phyloP scores from a whole-genome alignment of 2,329 filamentous ascomycete genomes.

The Paecilomyces sp. region DNA sequence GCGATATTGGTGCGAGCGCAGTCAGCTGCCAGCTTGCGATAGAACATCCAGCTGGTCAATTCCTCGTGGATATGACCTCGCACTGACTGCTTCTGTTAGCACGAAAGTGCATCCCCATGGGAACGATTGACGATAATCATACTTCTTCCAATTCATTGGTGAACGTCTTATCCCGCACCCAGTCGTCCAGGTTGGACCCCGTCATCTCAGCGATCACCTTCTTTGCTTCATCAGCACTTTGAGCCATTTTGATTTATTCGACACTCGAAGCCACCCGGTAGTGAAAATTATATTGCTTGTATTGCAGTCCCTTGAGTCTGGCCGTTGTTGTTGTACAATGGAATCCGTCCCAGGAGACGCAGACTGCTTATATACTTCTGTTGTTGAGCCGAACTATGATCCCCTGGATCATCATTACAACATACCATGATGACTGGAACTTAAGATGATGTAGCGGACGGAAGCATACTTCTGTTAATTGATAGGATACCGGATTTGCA shows the following conservation, averaged over 20 bases:
- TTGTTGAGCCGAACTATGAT: background rate
- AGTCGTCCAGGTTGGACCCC: slow-evolving; percentile 9
- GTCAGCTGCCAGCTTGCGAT: slow-evolving; percentile 15
- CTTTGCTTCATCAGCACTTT: background rate
- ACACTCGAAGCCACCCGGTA: background rate
- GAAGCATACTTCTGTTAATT: background rate
- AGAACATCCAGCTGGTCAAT: slow-evolving; percentile 16
- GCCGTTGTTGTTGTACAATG: background rate
- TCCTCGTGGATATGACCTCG: slow-evolving; percentile 15
- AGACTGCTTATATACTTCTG: background rate
- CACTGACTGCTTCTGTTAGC: slow-evolving; percentile 7
- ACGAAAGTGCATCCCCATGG: background rate
- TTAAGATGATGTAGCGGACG: background rate
- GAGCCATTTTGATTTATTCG: background rate
- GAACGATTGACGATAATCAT: background rate
- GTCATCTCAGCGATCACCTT: slow-evolving; percentile 9
- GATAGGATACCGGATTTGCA: background rate
- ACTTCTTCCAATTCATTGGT: slow-evolving; percentile 12
- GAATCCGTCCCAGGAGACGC: background rate
- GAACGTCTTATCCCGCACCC: slow-evolving; percentile 5
- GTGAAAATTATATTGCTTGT: background rate
- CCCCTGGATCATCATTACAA: background rate
- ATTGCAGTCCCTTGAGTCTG: background rate
- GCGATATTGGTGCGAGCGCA: slow-evolving; percentile 13
- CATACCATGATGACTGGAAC: no score